These are phyloP conservation scores for Darksidea phi DNA, from an alignment of 495 filamentous ascomycete genomes.

Conservation along the genomic window DNA sequence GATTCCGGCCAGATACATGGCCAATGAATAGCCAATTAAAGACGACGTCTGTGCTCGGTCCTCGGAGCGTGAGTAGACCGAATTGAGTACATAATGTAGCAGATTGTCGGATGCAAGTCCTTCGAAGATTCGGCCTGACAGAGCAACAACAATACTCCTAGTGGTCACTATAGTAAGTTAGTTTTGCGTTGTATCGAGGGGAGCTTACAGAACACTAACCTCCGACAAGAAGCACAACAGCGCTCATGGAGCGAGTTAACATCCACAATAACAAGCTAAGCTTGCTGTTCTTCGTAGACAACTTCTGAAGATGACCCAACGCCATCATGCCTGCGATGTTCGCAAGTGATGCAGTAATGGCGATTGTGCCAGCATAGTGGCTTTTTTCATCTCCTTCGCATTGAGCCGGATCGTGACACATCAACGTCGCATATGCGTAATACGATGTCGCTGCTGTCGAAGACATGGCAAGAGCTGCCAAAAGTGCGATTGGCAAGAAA, in stretches of 20 bases:
- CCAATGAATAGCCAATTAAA: constrained; percentile 9
- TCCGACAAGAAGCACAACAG: constrained; percentile 19
- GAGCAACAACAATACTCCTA: constrained; percentile 1
- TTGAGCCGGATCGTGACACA: constrained; percentile 10
- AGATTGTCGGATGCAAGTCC: constrained; percentile 21
- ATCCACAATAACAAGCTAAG: constrained; percentile 14
- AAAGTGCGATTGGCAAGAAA: constrained; percentile 11
- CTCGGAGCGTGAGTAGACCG: not conserved
- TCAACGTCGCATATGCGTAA: constrained; percentile 15
- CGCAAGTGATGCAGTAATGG: not conserved
- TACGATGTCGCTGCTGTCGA: constrained; percentile 12
- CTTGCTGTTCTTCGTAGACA: not conserved
- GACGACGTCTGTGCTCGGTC: not conserved
- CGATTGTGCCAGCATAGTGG: constrained; percentile 5
- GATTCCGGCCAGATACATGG: constrained; percentile 17
- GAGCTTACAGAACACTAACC: not conserved
- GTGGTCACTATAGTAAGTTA: not conserved
- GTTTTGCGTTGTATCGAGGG: not conserved
- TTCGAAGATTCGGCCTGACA: constrained; percentile 17
- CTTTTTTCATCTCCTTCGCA: constrained; percentile 6
- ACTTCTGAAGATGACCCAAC: not conserved
- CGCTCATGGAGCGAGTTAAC: constrained; percentile 14
- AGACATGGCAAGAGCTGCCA: constrained; percentile 16
- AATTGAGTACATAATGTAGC: constrained; percentile 14
- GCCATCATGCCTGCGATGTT: constrained; percentile 12